Percentiles rank a stretch among this genome's conserved stretches.
These are phyloP conservation scores for Dactylellina drechsleri DNA, from an alignment of 2,329 filamentous ascomycete species.

Conservation along the genomic window DNA sequence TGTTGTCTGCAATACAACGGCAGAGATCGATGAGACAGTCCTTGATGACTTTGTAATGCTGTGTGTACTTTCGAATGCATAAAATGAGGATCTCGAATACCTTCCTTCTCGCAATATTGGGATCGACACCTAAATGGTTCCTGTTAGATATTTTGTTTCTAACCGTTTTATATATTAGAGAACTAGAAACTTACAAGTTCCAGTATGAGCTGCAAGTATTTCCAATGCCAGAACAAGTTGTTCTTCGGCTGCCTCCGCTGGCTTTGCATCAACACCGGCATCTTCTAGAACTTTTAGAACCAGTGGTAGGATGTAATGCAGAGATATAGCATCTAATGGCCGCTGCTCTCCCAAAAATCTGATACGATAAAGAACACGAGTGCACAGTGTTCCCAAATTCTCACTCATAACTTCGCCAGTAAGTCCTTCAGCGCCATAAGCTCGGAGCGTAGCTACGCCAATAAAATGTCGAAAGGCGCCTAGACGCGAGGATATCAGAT, in stretches of 20 bases:
- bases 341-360: constrained; percentile 91
- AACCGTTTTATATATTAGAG: background rate
- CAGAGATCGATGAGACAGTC: constrained; percentile 90
- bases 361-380: constrained; percentile 87
- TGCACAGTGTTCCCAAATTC: constrained; percentile 71
- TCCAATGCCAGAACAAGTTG: constrained; percentile 90
- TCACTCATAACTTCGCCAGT: constrained; percentile 57
- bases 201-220: constrained; percentile 87
- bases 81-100: constrained; percentile 77
- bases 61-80: constrained; percentile 87
- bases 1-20: constrained; percentile 83
- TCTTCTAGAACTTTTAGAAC: constrained; percentile 80
- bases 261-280: constrained; percentile 77
- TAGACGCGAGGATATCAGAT: constrained; percentile 77
- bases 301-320: constrained; percentile 87
- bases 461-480: constrained; percentile 82
- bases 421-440: constrained; percentile 77
- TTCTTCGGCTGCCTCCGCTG: constrained; percentile 82
- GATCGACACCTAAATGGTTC: constrained; percentile 55
- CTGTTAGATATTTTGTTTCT: constrained; percentile 4
- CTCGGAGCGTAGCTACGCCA: constrained; percentile 84
- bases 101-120: constrained; percentile 72
- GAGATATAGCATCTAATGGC: constrained; percentile 87
- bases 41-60: constrained; percentile 94
- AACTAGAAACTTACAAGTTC: constrained; percentile 68